Base-by-base conservation (phyloP, 768 basidiomycete genomes). In the Filobasidium wieringae region DNA sequence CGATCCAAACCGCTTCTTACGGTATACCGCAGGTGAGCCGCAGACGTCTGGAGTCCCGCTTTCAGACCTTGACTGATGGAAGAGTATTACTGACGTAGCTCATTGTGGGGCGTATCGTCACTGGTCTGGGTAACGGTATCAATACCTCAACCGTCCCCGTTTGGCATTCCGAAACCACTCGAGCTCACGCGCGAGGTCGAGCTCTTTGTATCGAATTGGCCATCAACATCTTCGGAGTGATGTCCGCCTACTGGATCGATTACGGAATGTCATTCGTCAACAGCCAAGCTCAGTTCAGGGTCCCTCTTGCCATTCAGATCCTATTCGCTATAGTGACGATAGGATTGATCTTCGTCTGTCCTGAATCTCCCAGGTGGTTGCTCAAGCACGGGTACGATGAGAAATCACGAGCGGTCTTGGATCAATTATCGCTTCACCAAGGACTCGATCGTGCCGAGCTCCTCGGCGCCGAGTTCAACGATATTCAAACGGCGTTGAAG, bases 31-130 rank as follows among this genome's bases (percentile, higher is more conserved):
- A 56, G 7, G 41, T 56, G 29, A 55, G 33, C n/a, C n/a, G n/a
- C n/a, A n/a, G n/a, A n/a, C n/a, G n/a, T n/a, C 26, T 40, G 30
- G 31, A 52, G 51, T 52, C 2, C 30, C 7, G 19, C 34, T 30
- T 7, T 31, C 22, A 14, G n/a, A 14, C 29, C 26, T 50, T 19
- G 7, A 50, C 4, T 29, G 24, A 50, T 50, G 12, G 15, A 15
- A 50, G 12, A 24, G 15, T 55, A 15, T 7, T 11, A 32, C n/a
- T 26, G 4, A 5, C 6, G 24, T 60, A 63, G 34, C 53, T 65
- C 11, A 67, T 67, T 49, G 66, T 67, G 52, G 68, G 64, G 12
- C 63, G 68, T 22, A 64, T 69, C 53, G 43, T 69, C 31, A 63
- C 63, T 12, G 68, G 68, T 19, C 15, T 69, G 11, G 68, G 68